phyloP scores from a whole-genome alignment of 2,329 filamentous ascomycete species.

The Uncinocarpus reesii region DNA sequence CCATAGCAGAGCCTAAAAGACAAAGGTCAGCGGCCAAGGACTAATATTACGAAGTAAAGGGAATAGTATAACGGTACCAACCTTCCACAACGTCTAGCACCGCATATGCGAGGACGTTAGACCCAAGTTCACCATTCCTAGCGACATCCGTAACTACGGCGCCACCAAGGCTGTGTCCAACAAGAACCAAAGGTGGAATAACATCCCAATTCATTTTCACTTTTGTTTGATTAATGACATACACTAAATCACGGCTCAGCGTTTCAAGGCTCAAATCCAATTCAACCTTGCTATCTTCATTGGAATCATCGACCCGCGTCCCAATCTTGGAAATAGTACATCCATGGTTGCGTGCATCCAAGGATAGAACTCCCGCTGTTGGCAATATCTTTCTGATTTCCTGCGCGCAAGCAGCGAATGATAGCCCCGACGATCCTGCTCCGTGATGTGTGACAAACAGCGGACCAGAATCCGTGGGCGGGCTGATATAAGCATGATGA shows the following conservation, averaged over 20 bases:
- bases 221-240: constrained; percentile 58
- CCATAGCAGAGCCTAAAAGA: constrained; percentile 65
- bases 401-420: constrained; percentile 70
- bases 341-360: constrained; percentile 83
- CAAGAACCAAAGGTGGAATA: constrained; percentile 65
- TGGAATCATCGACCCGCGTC: constrained; percentile 22
- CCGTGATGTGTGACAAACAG: constrained; percentile 93
- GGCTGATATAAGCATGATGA: constrained; percentile 81
- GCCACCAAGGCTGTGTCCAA: constrained; percentile 88
- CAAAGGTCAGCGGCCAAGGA: constrained; percentile 2
- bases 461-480: constrained; percentile 61
- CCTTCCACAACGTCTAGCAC: constrained; percentile 91
- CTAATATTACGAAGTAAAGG: too few species aligned
- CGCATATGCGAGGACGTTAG: constrained; percentile 67
- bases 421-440: constrained; percentile 83
- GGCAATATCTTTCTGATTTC: constrained; percentile 71
- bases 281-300: constrained; percentile 22
- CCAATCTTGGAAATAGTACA: constrained; percentile 41
- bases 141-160: constrained; percentile 82
- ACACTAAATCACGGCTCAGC: constrained; percentile 61
- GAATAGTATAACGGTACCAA: constrained; percentile 20
- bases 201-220: constrained; percentile 59
- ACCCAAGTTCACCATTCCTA: constrained; percentile 53
- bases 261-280: constrained; percentile 63
- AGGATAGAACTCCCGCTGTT: constrained; percentile 67